Percentiles rank a stretch among this genome's conserved stretches.
phyloP scores from a whole-genome alignment of 768 basidiomycete genomes.

The Boletus reticulatus region DNA sequence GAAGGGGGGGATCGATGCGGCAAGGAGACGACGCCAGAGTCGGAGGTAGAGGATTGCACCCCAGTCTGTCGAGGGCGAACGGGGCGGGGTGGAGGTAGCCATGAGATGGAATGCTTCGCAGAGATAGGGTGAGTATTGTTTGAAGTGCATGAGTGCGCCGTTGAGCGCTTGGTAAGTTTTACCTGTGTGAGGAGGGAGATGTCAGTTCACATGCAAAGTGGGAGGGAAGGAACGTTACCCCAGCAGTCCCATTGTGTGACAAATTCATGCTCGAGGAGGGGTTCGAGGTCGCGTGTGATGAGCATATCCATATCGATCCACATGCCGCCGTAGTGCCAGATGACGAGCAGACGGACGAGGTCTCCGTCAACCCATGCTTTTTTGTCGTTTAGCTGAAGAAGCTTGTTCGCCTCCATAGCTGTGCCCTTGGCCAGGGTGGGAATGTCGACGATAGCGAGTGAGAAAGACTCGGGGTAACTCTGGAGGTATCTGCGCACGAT shows the following conservation, averaged over 20 bases:
- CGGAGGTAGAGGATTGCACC: conserved; percentile 89
- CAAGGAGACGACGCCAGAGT: conserved; percentile 82
- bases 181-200: conserved; percentile 38
- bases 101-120: conserved; percentile 97
- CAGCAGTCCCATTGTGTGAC: conserved; percentile 99
- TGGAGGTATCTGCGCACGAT: conserved; percentile 60
- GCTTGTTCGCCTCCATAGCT: conserved; percentile 58
- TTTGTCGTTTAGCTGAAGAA: conserved; percentile 63
- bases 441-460: conserved; percentile 67
- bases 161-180: conserved; percentile 79
- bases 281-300: conserved; percentile 80
- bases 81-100: conserved; percentile 68
- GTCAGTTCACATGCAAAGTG: conserved; percentile 2
- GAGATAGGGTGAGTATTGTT: conserved; percentile 86
- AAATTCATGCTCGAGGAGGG: conserved; percentile 90
- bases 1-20: conserved; percentile 75
- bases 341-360: conserved; percentile 77
- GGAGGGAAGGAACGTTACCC: conserved; percentile 44
- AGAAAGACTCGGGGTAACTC: conserved; percentile 69
- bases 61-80: conserved; percentile 87
- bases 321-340: conserved; percentile 89
- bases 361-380: conserved; percentile 97
- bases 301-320: conserved; percentile 99
- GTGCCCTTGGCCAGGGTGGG: conserved; percentile 70
- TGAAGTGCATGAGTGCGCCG: conserved; percentile 94